phyloP scores from a whole-genome alignment of 306 rosid species.

The Lathyrus sativus region DNA sequence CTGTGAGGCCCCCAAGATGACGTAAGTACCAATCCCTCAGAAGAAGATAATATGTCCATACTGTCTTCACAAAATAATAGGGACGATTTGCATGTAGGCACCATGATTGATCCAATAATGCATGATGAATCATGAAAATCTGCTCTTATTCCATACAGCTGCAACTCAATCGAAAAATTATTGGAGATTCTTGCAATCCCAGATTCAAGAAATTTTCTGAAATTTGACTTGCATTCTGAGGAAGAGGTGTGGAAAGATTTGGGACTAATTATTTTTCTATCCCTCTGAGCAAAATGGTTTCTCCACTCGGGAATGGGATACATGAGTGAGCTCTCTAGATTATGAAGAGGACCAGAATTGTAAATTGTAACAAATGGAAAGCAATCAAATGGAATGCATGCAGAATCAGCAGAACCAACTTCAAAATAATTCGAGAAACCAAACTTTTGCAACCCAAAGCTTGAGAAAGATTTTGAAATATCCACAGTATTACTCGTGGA shows the following conservation, averaged over 20 bases:
- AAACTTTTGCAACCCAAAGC: too few species aligned
- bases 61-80: conserved; percentile 53
- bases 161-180: conserved; percentile 54
- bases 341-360: conserved; percentile 64
- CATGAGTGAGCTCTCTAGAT: conserved; percentile 59
- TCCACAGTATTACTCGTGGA: too few species aligned
- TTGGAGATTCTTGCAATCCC: conserved; percentile 43
- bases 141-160: conserved; percentile 54
- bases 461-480: too few species aligned
- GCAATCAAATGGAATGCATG: too few species aligned
- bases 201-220: conserved; percentile 38
- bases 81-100: conserved; percentile 64
- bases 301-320: conserved; percentile 73
- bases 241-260: conserved; percentile 41
- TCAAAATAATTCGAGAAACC: too few species aligned
- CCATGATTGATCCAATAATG: conserved; percentile 60
- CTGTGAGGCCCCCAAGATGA: conserved; percentile 69
- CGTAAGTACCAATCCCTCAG: conserved; percentile 71
- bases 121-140: conserved; percentile 92
- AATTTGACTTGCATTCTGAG: conserved; percentile 38
- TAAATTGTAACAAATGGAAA: conserved; percentile 78
- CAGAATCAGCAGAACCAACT: too few species aligned
- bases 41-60: conserved; percentile 66
- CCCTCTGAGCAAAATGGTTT: conserved; percentile 57
- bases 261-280: conserved; percentile 49